Base-by-base conservation (phyloP, 2,329 filamentous ascomycete species). In the Claviceps capensis region DNA sequence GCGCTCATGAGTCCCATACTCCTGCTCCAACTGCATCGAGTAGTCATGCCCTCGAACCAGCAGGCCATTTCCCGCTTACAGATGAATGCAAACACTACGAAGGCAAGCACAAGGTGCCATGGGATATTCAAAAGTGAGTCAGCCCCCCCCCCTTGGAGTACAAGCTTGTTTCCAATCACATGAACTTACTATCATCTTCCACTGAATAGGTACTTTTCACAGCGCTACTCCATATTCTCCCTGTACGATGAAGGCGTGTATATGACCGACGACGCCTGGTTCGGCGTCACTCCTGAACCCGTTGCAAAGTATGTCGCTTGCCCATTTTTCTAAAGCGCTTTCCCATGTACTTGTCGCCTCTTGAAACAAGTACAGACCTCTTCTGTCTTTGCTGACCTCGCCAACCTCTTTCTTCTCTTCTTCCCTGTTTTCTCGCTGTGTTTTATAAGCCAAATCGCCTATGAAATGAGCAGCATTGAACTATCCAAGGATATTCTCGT, bases 231-330 rank as follows among this genome's bases (percentile, higher is more conserved):
- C 50, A 86, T 98, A 58, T 98, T 95, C 69, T 83, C 84, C 16
- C 78, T 77, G 60, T 98, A 96, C 64, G 85, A 96, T 64, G 78
- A 90, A 53, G 91, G 89, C 52, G 78, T 98, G 58, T 85, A 82
- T 73, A 81, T 98, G 75, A 98, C 94, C 0, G 83, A 95, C 65
- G 85, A 91, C 69, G 86, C 89, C 51, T 98, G 93, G 93, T 98
- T 93, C 65, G 93, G 90, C 52, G 90, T 97, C 7, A 98, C 94
- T 0, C 90, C 93, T 14, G 91, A 98, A 66, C 86, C 87, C 4
- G 81, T 98, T 30, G 93, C 93, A 54, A 82, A 77, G 87, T 93
- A 72, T 61, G 75, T 70, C 53, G 49, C 43, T 16, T 26, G 14
- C 22, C 11, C 19, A 8, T 17, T 42, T 19, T 30, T 43, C 47